phyloP scores from a whole-genome alignment of 2,329 filamentous ascomycete species.

The Escovopsis sp. region DNA sequence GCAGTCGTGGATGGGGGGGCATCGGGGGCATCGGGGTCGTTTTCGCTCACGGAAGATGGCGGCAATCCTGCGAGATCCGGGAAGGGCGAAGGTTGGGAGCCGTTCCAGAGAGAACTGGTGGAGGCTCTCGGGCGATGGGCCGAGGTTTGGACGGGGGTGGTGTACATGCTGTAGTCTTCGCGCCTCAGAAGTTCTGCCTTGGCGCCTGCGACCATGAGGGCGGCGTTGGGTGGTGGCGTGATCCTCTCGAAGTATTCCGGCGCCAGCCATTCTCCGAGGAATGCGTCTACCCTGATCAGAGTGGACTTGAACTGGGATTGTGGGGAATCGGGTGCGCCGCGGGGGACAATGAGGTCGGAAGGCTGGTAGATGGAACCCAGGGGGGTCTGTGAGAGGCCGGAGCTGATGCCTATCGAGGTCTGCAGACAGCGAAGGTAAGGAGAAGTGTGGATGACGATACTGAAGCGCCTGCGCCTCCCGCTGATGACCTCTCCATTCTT shows the following conservation, averaged over 20 bases:
- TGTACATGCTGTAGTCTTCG: constrained; percentile 47
- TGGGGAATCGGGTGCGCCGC: constrained; percentile 12
- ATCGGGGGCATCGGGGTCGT: constrained; percentile 18
- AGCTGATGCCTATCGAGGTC: constrained; percentile 75
- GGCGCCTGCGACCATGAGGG: constrained; percentile 75
- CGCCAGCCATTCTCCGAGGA: constrained; percentile 88
- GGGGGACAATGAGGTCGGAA: constrained; percentile 21
- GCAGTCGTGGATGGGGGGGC: constrained; percentile 8
- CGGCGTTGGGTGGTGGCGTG: constrained; percentile 71
- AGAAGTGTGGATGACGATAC: constrained; percentile 81
- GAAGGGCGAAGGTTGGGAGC: constrained; percentile 13
- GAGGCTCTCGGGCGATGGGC: constrained; percentile 9
- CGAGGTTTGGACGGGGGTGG: constrained; percentile 5
- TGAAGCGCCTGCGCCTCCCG: constrained; percentile 45
- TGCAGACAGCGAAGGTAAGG: constrained; percentile 88
- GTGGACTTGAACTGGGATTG: constrained; percentile 34
- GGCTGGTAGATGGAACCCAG: constrained; percentile 19
- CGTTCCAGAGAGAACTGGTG: constrained; percentile 19
- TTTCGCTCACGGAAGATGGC: constrained; percentile 14
- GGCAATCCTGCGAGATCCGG: constrained; percentile 7
- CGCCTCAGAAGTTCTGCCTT: constrained; percentile 74
- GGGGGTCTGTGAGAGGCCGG: constrained; percentile 55
- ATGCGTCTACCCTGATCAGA: constrained; percentile 72
- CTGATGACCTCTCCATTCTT: constrained; percentile 8
- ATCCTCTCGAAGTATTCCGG: constrained; percentile 90